phyloP scores from a whole-genome alignment of 1,284 basidiomycete genomes.

The Butyriboletus appendiculatus region DNA sequence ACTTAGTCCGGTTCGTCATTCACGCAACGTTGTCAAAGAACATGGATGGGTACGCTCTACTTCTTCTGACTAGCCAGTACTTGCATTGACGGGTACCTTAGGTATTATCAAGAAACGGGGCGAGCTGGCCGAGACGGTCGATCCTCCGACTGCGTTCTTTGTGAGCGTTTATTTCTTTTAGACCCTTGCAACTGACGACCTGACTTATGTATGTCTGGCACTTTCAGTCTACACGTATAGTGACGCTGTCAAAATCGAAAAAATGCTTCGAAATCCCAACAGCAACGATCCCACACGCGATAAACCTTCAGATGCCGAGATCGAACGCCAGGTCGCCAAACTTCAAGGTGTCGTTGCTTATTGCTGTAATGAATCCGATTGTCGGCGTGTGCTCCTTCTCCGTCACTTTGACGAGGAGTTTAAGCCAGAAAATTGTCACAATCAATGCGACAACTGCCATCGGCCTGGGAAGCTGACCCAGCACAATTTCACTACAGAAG shows the following conservation, averaged over 20 bases:
- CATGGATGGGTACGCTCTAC: conserved; percentile 55
- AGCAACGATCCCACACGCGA: conserved; percentile 37
- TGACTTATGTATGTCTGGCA: background rate
- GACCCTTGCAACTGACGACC: background rate
- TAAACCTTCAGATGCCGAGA: conserved; percentile 43
- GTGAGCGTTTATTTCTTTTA: conserved; percentile 28
- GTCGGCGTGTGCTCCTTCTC: conserved; percentile 85
- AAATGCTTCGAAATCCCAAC: conserved; percentile 54
- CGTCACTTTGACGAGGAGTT: conserved; percentile 73
- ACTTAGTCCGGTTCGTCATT: conserved; percentile 73
- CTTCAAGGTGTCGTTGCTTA: conserved; percentile 63
- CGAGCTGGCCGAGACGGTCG: conserved; percentile 81
- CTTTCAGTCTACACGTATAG: conserved; percentile 52
- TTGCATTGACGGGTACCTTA: conserved; percentile 22
- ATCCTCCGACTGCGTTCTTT: conserved; percentile 63
- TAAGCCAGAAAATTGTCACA: conserved; percentile 54
- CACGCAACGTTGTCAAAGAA: conserved; percentile 73
- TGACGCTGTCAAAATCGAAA: conserved; percentile 52
- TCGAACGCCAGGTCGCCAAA: conserved; percentile 56
- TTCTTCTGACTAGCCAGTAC: background rate
- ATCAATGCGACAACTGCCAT: conserved; percentile 77
- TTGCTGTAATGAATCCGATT: conserved; percentile 83
- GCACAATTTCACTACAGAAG: conserved; percentile 56
- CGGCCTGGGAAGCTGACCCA: conserved; percentile 42
- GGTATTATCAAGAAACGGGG: conserved; percentile 86